phyloP scores from a whole-genome alignment of 331 rosid genomes.

The Cydonia oblonga region DNA sequence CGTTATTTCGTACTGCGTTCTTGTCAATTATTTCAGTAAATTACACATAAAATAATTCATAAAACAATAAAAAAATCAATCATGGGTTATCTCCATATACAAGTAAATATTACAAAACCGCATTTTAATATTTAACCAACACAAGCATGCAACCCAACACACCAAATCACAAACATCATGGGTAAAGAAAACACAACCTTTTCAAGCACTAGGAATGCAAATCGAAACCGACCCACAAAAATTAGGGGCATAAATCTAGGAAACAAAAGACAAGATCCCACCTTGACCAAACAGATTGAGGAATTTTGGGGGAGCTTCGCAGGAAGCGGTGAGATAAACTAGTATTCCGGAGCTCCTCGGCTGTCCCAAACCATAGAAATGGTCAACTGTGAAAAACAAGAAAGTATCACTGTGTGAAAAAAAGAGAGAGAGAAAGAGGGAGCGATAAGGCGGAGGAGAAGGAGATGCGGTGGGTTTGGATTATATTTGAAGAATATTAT shows the following conservation, averaged over 20 bases:
- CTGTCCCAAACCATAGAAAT: neutral
- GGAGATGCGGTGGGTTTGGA: neutral
- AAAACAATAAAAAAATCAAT: neutral
- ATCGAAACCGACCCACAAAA: neutral
- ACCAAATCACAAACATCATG: neutral
- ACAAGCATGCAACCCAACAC: neutral
- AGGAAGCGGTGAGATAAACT: neutral
- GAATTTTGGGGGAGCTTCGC: neutral
- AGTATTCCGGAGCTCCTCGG: neutral
- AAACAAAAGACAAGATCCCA: neutral
- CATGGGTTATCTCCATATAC: neutral
- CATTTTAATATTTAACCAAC: neutral
- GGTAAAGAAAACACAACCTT: neutral
- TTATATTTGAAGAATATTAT: neutral
- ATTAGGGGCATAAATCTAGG: neutral
- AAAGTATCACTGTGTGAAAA: neutral
- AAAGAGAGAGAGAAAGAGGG: neutral
- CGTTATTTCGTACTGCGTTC: no score
- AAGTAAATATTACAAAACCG: neutral
- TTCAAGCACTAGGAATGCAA: neutral
- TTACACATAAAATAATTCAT: neutral
- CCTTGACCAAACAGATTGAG: slow-evolving; percentile 2
- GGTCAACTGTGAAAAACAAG: neutral
- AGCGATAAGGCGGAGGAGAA: neutral
- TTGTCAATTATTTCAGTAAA: neutral